Base-by-base conservation (phyloP, 164 flowering plant genomes). In the Aristolochia californica region DNA sequence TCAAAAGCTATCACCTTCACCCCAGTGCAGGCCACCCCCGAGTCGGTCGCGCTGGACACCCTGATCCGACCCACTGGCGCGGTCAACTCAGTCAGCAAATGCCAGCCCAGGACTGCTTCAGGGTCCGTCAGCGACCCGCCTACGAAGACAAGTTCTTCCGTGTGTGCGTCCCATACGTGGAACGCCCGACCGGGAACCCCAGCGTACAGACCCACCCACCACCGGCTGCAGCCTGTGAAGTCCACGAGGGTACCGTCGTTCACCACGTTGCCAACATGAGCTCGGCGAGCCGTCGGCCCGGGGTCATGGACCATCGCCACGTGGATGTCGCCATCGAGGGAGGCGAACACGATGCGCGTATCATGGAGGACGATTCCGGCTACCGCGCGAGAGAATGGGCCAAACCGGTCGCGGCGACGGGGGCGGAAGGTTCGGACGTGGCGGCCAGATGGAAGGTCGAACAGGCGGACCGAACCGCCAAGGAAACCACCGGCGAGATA, bases 191-290 rank as follows among this genome's bases (percentile, higher is more conserved):
- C 89, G 0, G 94, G 91, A 0, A 76, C 88, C 0, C 94, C 97
- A 0, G 96, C 94, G 58, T 66, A 85, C 0, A 90, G 76, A 2
- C 97, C 97, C 14, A 87, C 91, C 97, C 97, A 90, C 80, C 79
- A 82, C 28, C 79, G 72, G 13, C 30, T 58, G 38, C 76, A 69
- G 0, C 97, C 96, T 4, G 83, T 23, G 62, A 90, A 90, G 59
- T 81, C 86, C 0, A 87, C 83, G 18, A 87, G 50, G 0, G 76
- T 74, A 0, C 97, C 97, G 58, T 90, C 86, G 53, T 58, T 64
- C 2, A 81, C 71, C 17, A 76, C 76, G 56, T 78, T 66, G 0
- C 97, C 97, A 2, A 52, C 7, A 45, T 73, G 81, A 9, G 76
- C 89, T 18, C 82, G 56, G 0, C 94, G 77, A 21, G 49, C 13